Conservation (phyloP, 371 early-diverging fungal genomes). For the Mucor lusitanicus region DNA sequence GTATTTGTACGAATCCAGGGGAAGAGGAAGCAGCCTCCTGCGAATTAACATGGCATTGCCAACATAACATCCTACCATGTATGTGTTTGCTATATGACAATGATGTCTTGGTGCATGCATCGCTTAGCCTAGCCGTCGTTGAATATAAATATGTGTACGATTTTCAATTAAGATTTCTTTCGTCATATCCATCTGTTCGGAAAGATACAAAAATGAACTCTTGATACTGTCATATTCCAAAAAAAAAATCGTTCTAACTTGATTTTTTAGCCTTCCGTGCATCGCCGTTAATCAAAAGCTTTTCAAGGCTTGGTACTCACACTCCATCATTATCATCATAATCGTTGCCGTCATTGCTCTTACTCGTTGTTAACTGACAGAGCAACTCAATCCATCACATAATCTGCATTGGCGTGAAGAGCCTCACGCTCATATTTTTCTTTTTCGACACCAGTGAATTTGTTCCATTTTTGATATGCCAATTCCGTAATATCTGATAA, state of each 20-base stretch:
- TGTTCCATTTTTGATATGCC: slow-evolving; percentile 13
- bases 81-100: too few relatives aligned
- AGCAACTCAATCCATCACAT: slow-evolving; percentile 15
- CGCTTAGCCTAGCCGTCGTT: too few relatives aligned
- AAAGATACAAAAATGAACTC: background rate
- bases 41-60: too few relatives aligned
- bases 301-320: background rate
- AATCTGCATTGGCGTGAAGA: slow-evolving; percentile 24
- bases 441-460: slow-evolving; percentile 3
- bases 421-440: slow-evolving; percentile 23
- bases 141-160: too few relatives aligned
- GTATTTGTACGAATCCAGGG: too few relatives aligned
- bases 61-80: too few relatives aligned
- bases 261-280: background rate
- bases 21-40: too few relatives aligned
- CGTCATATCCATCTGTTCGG: background rate
- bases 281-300: too few relatives aligned
- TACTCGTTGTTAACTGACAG: background rate
- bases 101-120: too few relatives aligned
- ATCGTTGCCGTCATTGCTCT: background rate
- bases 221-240: background rate
- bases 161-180: background rate
- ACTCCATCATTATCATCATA: background rate
- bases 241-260: background rate
- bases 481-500: slow-evolving; percentile 3